Evolutionary conservation across 805 yeast species (phyloP).

Genomic region (Zygosaccharomyces bailii): DNA sequence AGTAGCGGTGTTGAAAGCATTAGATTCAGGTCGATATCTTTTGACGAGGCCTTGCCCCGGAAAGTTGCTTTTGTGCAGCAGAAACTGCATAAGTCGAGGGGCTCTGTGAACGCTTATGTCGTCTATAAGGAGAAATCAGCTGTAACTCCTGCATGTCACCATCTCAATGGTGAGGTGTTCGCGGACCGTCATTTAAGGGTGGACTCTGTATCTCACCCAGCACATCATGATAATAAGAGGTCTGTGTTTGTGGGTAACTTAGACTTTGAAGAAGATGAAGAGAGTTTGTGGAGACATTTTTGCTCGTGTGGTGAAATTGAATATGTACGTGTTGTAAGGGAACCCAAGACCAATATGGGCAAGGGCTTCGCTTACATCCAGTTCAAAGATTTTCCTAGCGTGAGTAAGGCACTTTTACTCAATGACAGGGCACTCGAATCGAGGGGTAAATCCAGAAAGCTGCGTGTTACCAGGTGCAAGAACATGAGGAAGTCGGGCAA

Average conservation of each 20-base stretch:
- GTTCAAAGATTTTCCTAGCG: conserved; percentile 68
- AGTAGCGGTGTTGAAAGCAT: conserved; percentile 56
- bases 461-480: conserved; percentile 75
- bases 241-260: conserved; percentile 90
- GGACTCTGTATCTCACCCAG: conserved; percentile 90
- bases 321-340: conserved; percentile 86
- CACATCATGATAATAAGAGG: conserved; percentile 76
- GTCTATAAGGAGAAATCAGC: conserved; percentile 61
- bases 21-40: conserved; percentile 89
- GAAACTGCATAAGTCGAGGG: conserved; percentile 70
- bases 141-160: conserved; percentile 36
- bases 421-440: conserved; percentile 58
- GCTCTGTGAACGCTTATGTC: conserved; percentile 82
- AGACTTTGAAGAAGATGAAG: conserved; percentile 91
- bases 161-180: conserved; percentile 65
- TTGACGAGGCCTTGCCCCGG: conserved; percentile 82
- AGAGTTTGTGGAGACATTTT: conserved; percentile 81
- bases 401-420: conserved; percentile 74
- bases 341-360: conserved; percentile 89
- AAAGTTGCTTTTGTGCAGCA: conserved; percentile 86
- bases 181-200: conserved; percentile 77
- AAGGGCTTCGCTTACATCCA: conserved; percentile 97
- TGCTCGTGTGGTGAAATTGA: conserved; percentile 67
- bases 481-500: conserved; percentile 33
- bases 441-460: conserved; percentile 46